phyloP scores from a whole-genome alignment of 2,329 filamentous ascomycete species.

The Elsinoe fawcettii region DNA sequence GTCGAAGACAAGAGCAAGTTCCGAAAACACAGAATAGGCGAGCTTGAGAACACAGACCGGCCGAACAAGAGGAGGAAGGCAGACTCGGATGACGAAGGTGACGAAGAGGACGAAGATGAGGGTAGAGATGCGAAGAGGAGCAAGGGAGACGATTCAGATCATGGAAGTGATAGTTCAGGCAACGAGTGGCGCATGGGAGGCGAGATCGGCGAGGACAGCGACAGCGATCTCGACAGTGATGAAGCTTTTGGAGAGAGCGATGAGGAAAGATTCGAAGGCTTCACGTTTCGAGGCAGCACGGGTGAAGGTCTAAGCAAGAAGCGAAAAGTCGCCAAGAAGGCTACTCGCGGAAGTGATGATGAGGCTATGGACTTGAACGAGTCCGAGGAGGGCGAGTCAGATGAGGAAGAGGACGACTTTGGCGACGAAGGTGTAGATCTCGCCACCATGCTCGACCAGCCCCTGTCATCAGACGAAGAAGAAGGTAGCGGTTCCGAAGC shows the following conservation, averaged over 20 bases:
- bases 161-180: slow-evolving; percentile 76
- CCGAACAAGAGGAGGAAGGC: slow-evolving; percentile 37
- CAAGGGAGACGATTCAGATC: slow-evolving; percentile 49
- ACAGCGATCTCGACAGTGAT: slow-evolving; percentile 63
- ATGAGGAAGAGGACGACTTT: slow-evolving; percentile 58
- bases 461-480: slow-evolving; percentile 40
- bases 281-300: slow-evolving; percentile 57
- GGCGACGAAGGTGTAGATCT: slow-evolving; percentile 58
- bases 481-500: slow-evolving; percentile 27
- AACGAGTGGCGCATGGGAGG: slow-evolving; percentile 76
- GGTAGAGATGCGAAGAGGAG: slow-evolving; percentile 24
- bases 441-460: slow-evolving; percentile 51
- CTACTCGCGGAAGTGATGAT: slow-evolving; percentile 14
- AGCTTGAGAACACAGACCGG: slow-evolving; percentile 37
- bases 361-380: slow-evolving; percentile 45
- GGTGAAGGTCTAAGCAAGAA: slow-evolving; percentile 44
- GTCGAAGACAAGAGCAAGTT: slow-evolving; percentile 47
- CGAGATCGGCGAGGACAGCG: slow-evolving; percentile 54
- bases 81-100: slow-evolving; percentile 36
- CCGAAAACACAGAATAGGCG: slow-evolving; percentile 51
- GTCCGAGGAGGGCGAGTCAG: slow-evolving; percentile 36
- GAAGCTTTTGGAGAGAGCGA: slow-evolving; percentile 87
- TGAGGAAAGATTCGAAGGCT: slow-evolving; percentile 75
- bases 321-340: slow-evolving; percentile 34
- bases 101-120: slow-evolving; percentile 44